These are phyloP conservation scores for Novymonas esmeraldas DNA, from an alignment of 208 protist genomes.

Conservation along the genomic window DNA sequence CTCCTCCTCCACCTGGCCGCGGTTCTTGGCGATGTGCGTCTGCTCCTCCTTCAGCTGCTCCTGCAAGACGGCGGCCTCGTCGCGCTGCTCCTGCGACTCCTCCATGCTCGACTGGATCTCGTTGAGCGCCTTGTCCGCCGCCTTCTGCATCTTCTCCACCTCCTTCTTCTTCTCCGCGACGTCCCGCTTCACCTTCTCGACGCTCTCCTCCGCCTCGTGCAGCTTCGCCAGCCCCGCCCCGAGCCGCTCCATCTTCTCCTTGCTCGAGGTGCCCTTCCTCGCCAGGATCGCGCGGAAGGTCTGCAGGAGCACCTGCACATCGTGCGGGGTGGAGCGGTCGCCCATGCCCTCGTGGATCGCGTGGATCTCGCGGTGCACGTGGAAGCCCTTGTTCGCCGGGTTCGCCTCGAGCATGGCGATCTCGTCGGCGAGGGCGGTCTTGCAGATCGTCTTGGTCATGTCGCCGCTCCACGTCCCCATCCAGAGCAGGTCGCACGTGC, in stretches of 20 bases:
- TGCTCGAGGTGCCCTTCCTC: slow-evolving; percentile 76
- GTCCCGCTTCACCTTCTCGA: slow-evolving; percentile 91
- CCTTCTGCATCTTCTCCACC: slow-evolving; percentile 93
- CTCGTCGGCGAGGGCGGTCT: slow-evolving; percentile 68
- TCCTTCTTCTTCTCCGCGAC: slow-evolving; percentile 89
- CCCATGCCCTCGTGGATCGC: slow-evolving; percentile 77
- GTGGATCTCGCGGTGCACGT: slow-evolving; percentile 86
- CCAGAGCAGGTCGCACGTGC: slow-evolving; percentile 95
- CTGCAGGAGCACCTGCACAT: slow-evolving; percentile 85
- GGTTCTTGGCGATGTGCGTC: slow-evolving; percentile 75
- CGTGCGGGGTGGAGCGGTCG: slow-evolving; percentile 73
- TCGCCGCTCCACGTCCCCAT: slow-evolving; percentile 93
- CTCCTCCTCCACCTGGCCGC: slow-evolving; percentile 91
- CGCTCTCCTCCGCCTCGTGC: slow-evolving; percentile 91
- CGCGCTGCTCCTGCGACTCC: slow-evolving; percentile 91
- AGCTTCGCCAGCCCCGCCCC: slow-evolving; percentile 94
- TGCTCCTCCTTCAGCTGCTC: slow-evolving; percentile 91
- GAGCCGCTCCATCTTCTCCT: slow-evolving; percentile 81
- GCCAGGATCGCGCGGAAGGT: slow-evolving; percentile 83
- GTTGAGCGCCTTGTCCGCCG: slow-evolving; percentile 93
- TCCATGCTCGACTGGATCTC: slow-evolving; percentile 96
- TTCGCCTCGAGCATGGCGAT: slow-evolving; percentile 70
- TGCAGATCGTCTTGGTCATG: slow-evolving; percentile 86
- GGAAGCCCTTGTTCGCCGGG: slow-evolving; percentile 75
- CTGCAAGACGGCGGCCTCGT: slow-evolving; percentile 89